Percentiles rank a stretch among this genome's conserved stretches.
These are phyloP conservation scores for Cystobasidium ongulense DNA, from an alignment of 768 basidiomycete genomes.

Conservation along the genomic window DNA sequence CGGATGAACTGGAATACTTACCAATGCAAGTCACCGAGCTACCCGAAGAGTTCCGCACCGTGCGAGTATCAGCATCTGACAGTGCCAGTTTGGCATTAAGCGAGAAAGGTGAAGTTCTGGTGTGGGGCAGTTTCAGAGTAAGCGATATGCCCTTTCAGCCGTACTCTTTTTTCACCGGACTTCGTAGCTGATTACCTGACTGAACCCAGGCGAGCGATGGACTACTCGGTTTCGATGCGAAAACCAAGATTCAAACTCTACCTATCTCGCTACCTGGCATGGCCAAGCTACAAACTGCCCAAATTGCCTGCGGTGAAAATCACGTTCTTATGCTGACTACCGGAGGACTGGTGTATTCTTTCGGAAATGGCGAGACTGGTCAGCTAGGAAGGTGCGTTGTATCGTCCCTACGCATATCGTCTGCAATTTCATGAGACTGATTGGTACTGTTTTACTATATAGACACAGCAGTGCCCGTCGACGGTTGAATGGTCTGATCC, in stretches of 20 bases:
- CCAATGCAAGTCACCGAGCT: slow-evolving; percentile 44
- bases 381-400: slow-evolving; percentile 80
- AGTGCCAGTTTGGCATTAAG: slow-evolving; percentile 78
- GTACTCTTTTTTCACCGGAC: not conserved
- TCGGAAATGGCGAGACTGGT: slow-evolving; percentile 82
- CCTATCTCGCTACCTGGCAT: slow-evolving; percentile 46
- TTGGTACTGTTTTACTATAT: not conserved
- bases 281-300: not conserved
- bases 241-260: slow-evolving; percentile 62
- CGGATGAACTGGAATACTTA: slow-evolving; percentile 46
- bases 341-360: slow-evolving; percentile 75
- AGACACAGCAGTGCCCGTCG: slow-evolving; percentile 50
- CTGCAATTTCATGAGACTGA: not conserved
- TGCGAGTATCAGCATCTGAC: slow-evolving; percentile 74
- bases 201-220: slow-evolving; percentile 62
- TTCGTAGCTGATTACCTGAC: not conserved
- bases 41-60: slow-evolving; percentile 66
- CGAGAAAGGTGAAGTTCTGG: slow-evolving; percentile 66
- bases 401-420: not conserved
- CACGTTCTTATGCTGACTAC: slow-evolving; percentile 83
- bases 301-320: slow-evolving; percentile 70
- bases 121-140: slow-evolving; percentile 87
- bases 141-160: slow-evolving; percentile 27
- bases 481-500: slow-evolving; percentile 78
- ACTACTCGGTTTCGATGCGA: slow-evolving; percentile 64